Conservation (phyloP, 192 early-diverging fungal species). For the Dissophora ornata region DNA sequence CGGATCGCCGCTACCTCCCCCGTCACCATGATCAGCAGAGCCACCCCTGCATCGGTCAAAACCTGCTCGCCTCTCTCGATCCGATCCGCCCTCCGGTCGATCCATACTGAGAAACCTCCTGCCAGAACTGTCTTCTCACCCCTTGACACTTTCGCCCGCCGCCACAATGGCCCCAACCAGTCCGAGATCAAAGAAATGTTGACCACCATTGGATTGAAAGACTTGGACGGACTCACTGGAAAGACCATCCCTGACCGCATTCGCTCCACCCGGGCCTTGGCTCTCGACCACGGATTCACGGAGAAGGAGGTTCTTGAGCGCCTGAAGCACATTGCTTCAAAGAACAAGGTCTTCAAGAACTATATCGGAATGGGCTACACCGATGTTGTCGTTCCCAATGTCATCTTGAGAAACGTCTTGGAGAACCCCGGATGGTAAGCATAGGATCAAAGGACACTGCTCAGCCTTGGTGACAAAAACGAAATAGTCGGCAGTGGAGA, state of each 20-base stretch:
- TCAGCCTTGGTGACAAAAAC: no score
- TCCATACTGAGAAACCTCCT: conserved; percentile 54
- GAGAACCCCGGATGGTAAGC: conserved; percentile 99
- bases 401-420: conserved; percentile 96
- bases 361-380: conserved; percentile 99
- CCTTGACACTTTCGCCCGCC: conserved; percentile 80
- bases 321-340: conserved; percentile 84
- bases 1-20: conserved; percentile 17
- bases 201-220: conserved; percentile 77
- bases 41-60: conserved; percentile 4
- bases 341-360: conserved; percentile 92
- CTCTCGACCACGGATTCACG: conserved; percentile 79
- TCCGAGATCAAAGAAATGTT: conserved; percentile 87
- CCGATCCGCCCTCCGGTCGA: conserved; percentile 51
- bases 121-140: conserved; percentile 61
- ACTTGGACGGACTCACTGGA: conserved; percentile 84
- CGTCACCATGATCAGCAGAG: background rate
- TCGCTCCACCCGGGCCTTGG: conserved; percentile 74
- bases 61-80: conserved; percentile 33
- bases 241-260: conserved; percentile 89
- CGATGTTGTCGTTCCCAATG: conserved; percentile 89
- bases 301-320: conserved; percentile 90
- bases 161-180: conserved; percentile 90
- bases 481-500: no score
- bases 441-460: no score